Percentiles rank a stretch among this genome's conserved stretches.
Evolutionary conservation across 2,329 filamentous ascomycete species (phyloP).

Genomic region (Rhynchosporium agropyri): DNA sequence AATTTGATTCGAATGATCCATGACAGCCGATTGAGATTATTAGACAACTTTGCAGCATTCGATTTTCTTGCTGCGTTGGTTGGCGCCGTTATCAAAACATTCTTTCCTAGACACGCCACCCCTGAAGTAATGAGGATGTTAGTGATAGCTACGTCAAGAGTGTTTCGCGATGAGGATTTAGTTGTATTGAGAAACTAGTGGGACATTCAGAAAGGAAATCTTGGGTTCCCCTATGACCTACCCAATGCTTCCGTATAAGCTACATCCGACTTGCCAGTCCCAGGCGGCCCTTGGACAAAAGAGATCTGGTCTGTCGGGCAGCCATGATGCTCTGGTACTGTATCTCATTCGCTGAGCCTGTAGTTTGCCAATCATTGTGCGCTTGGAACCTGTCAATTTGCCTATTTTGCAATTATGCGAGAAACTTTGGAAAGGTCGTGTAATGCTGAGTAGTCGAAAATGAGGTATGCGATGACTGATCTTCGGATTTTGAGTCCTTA

Average conservation of each 20-base stretch:
- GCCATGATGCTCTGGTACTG: neutral
- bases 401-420: neutral
- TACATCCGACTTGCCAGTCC: neutral
- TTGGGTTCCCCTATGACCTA: too few relatives aligned
- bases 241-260: neutral
- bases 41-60: neutral
- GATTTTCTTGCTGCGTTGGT: conserved; percentile 2
- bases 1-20: neutral
- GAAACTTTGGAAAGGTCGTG: neutral
- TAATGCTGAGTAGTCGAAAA: neutral
- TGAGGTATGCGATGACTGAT: neutral
- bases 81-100: neutral
- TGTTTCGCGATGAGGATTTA: too few relatives aligned
- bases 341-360: neutral
- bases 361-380: neutral
- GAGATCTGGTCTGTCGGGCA: neutral
- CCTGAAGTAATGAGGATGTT: neutral
- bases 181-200: too few relatives aligned
- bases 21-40: neutral
- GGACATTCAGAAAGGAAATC: too few relatives aligned
- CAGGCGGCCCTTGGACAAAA: neutral
- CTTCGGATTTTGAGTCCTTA: neutral
- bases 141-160: too few relatives aligned
- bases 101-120: neutral
- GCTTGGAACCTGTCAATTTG: neutral